phyloP scores from a whole-genome alignment of 306 rosid species.

The Cajanus cajan region DNA sequence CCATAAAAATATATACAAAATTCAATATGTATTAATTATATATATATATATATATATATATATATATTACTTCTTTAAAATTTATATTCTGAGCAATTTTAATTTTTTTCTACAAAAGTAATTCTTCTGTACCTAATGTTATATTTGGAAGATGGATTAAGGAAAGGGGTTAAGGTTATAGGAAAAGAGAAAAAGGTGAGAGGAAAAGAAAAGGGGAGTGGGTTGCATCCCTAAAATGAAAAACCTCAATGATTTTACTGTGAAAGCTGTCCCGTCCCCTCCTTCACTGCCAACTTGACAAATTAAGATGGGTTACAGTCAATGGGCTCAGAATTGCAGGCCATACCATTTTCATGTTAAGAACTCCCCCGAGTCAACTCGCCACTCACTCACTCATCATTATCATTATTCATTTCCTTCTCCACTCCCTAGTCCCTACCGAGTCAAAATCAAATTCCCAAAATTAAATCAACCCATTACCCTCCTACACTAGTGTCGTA shows the following conservation, averaged over 20 bases:
- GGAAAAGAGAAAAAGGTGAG: slow-evolving; percentile 20
- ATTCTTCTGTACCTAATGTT: too few relatives aligned
- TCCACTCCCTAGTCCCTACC: too few relatives aligned
- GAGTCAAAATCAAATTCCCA: slow-evolving; percentile 31
- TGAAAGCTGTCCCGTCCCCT: slow-evolving; percentile 43
- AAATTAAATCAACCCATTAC: slow-evolving; percentile 16
- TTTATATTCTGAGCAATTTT: not conserved
- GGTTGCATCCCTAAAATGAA: slow-evolving; percentile 30
- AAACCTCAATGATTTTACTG: slow-evolving; percentile 50
- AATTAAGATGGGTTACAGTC: slow-evolving; percentile 63
- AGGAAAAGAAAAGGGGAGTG: slow-evolving; percentile 32
- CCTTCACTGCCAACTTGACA: slow-evolving; percentile 58
- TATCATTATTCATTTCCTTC: too few relatives aligned
- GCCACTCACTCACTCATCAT: too few relatives aligned
- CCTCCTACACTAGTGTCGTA: not conserved
- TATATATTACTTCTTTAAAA: not conserved
- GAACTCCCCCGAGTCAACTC: slow-evolving; percentile 41
- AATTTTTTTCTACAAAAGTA: not conserved
- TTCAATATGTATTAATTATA: not conserved
- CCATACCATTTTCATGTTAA: slow-evolving; percentile 38
- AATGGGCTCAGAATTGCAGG: slow-evolving; percentile 54
- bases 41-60: too few relatives aligned
- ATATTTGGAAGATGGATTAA: not conserved
- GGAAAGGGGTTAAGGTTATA: not conserved
- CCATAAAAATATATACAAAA: not conserved